Conservation (phyloP, 2,329 filamentous ascomycete genomes). For the Colletotrichum euphorbiae region DNA sequence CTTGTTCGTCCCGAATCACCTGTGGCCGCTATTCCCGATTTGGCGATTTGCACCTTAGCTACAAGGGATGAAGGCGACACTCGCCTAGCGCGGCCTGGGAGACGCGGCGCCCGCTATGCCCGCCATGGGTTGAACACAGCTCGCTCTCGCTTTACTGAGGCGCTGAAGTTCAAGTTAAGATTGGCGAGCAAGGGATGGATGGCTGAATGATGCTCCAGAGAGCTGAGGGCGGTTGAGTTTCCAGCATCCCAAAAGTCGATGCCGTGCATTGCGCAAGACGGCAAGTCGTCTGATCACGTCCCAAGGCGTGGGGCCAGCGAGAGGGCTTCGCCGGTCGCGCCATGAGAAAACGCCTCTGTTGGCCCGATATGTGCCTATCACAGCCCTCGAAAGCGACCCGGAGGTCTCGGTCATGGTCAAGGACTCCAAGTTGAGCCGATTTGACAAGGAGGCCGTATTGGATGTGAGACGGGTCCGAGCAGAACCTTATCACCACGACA, state of each 20-base stretch:
- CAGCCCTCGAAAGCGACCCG: not conserved
- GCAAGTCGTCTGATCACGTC: constrained; percentile 21
- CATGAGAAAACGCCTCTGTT: constrained; percentile 9
- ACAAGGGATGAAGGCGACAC: not conserved
- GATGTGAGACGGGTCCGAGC: constrained; percentile 28
- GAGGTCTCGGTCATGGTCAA: constrained; percentile 14
- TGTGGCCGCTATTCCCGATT: constrained; percentile 21
- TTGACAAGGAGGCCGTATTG: constrained; percentile 15
- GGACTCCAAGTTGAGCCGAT: not conserved
- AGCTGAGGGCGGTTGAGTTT: not conserved
- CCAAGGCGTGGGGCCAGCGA: constrained; percentile 3
- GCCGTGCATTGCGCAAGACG: constrained; percentile 17
- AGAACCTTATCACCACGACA: constrained; percentile 32
- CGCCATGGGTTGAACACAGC: not conserved
- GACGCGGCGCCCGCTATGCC: not conserved
- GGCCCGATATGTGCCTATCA: not conserved
- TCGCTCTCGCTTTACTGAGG: constrained; percentile 6
- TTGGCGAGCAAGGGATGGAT: not conserved
- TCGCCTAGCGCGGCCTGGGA: not conserved
- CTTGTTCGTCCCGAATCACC: constrained; percentile 13
- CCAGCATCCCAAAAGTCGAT: constrained; percentile 1
- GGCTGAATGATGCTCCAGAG: not conserved
- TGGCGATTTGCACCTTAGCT: constrained; percentile 7
- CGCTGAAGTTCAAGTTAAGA: not conserved
- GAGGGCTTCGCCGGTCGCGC: constrained; percentile 5